A percentile compares a stretch with the other conserved stretches of the same genome.
These are phyloP conservation scores for Dioszegia hungarica DNA, from an alignment of 768 basidiomycete species.

Conservation along the genomic window DNA sequence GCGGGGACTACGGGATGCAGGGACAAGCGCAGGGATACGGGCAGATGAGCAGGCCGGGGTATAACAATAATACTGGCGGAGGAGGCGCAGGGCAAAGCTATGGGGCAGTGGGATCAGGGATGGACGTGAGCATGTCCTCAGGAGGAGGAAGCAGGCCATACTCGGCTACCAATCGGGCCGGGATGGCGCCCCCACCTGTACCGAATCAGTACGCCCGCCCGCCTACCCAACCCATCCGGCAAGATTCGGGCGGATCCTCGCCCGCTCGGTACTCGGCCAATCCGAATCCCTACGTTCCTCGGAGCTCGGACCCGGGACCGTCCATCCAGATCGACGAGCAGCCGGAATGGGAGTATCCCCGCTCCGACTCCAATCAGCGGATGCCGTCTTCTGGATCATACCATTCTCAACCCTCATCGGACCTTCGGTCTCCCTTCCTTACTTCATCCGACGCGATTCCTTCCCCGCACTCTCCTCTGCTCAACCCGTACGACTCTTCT, in stretches of 20 bases:
- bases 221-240: slow-evolving; percentile 4
- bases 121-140: slow-evolving; percentile 33
- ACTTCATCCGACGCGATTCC: neutral
- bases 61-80: neutral
- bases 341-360: neutral
- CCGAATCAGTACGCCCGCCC: slow-evolving; percentile 11
- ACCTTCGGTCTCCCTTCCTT: slow-evolving; percentile 29
- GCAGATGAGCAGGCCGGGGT: neutral
- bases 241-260: slow-evolving; percentile 14
- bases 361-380: slow-evolving; percentile 11
- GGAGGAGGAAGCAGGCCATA: slow-evolving; percentile 1
- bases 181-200: slow-evolving; percentile 41
- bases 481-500: slow-evolving; percentile 30
- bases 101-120: slow-evolving; percentile 3
- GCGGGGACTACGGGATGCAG: slow-evolving; percentile 7
- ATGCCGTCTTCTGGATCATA: slow-evolving; percentile 30
- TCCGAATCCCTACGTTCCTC: slow-evolving; percentile 36
- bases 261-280: slow-evolving; percentile 7
- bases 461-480: slow-evolving; percentile 24
- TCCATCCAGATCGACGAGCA: slow-evolving; percentile 19
- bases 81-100: neutral
- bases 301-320: slow-evolving; percentile 31
- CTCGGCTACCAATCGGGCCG: neutral
- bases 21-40: slow-evolving; percentile 4
- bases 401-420: slow-evolving; percentile 20